phyloP scores from a whole-genome alignment of 2,329 filamentous ascomycete genomes.

The Biscogniauxia sp. region DNA sequence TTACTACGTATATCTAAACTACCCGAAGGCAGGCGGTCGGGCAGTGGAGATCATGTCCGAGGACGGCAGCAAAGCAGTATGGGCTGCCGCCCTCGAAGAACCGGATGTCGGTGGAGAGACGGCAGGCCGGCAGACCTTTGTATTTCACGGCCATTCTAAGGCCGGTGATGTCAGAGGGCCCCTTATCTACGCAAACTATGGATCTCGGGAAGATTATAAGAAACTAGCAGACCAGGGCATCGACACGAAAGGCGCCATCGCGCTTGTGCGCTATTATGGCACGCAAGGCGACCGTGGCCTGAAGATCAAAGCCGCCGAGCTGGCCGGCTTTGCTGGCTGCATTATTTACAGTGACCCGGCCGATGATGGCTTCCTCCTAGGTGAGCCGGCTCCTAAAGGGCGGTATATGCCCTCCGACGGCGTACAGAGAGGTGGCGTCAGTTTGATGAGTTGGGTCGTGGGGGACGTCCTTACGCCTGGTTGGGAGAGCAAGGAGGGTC shows the following conservation, averaged over 20 bases:
- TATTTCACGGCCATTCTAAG: slow-evolving; percentile 88
- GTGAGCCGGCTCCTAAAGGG: slow-evolving; percentile 71
- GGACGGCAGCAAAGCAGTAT: slow-evolving; percentile 59
- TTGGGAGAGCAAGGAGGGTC: slow-evolving; percentile 67
- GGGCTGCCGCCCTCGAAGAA: slow-evolving; percentile 85
- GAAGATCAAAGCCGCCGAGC: slow-evolving; percentile 87
- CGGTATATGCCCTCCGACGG: slow-evolving; percentile 77
- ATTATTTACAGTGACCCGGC: slow-evolving; percentile 90
- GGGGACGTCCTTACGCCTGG: slow-evolving; percentile 93
- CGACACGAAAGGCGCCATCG: slow-evolving; percentile 75
- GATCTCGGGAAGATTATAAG: slow-evolving; percentile 79
- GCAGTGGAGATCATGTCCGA: slow-evolving; percentile 76
- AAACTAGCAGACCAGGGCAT: slow-evolving; percentile 68
- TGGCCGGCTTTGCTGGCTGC: slow-evolving; percentile 81
- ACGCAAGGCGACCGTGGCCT: slow-evolving; percentile 69
- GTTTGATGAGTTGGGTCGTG: slow-evolving; percentile 75
- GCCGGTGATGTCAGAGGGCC: slow-evolving; percentile 82
- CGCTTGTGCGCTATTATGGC: slow-evolving; percentile 77
- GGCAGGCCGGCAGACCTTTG: slow-evolving; percentile 65
- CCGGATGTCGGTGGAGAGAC: slow-evolving; percentile 64
- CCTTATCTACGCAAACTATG: slow-evolving; percentile 90
- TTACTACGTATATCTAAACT: slow-evolving; percentile 90
- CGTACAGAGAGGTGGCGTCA: slow-evolving; percentile 79
- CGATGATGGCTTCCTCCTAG: slow-evolving; percentile 77
- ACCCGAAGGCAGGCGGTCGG: slow-evolving; percentile 73